Conservation (phyloP, 2,329 filamentous ascomycete genomes). For the Rhynchosporium graminicola region DNA sequence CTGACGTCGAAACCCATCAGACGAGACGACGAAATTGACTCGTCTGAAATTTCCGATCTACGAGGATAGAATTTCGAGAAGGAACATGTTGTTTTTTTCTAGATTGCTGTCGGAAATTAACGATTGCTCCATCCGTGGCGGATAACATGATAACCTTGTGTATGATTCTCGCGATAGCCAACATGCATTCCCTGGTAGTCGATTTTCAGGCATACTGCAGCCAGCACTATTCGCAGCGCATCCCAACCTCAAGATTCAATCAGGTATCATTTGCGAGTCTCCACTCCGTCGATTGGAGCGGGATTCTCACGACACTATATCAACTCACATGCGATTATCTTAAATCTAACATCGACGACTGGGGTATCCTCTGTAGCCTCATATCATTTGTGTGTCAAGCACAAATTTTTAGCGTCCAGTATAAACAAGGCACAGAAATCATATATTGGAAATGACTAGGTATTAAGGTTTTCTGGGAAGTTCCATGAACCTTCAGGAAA, state of each 20-base stretch:
- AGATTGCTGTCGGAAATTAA: slow-evolving; percentile 6
- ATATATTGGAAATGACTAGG: neutral
- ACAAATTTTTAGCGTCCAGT: neutral
- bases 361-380: slow-evolving; percentile 3
- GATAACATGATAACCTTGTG: neutral
- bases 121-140: neutral
- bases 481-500: neutral
- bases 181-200: slow-evolving; percentile 11
- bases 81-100: neutral
- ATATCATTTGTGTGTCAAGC: neutral
- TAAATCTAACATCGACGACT: slow-evolving; percentile 2
- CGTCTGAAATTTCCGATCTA: neutral
- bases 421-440: neutral
- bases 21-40: neutral
- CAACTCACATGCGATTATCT: slow-evolving; percentile 2
- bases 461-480: neutral
- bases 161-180: slow-evolving; percentile 3
- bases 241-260: neutral
- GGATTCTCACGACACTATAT: neutral
- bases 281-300: neutral
- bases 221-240: slow-evolving; percentile 4
- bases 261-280: neutral
- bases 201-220: slow-evolving; percentile 11
- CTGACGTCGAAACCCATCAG: slow-evolving; percentile 9
- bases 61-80: neutral